phyloP scores from a whole-genome alignment of 2,329 filamentous ascomycete genomes.

The Colletotrichum lupini region DNA sequence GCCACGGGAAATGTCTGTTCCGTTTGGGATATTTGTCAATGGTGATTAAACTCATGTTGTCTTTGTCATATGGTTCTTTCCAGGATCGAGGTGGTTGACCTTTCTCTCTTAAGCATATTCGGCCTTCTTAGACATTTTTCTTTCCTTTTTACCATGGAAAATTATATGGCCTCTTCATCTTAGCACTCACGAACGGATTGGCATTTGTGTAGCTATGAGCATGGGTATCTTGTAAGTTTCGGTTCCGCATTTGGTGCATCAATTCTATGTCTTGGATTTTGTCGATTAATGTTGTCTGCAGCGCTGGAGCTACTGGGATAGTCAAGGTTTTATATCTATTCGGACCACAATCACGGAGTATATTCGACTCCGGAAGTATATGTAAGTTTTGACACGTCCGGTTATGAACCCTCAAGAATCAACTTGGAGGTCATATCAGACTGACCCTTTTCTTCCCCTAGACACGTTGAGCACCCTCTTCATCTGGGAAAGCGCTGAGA shows the following conservation, averaged over 20 bases:
- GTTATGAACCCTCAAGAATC: fast-evolving
- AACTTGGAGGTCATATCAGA: neutral
- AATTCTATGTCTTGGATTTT: fast-evolving
- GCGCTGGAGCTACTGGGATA: neutral
- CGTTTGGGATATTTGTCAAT: neutral
- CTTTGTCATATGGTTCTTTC: too few relatives aligned
- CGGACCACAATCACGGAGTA: neutral
- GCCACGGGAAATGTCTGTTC: neutral
- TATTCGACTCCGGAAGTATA: neutral
- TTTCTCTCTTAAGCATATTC: neutral
- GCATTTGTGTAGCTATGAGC: neutral
- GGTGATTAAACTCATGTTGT: neutral
- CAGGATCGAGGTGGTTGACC: neutral
- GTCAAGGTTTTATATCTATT: neutral
- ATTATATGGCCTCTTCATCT: neutral
- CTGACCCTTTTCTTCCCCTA: neutral
- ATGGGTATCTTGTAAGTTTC: neutral
- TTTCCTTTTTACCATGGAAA: neutral
- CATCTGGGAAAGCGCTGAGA: neutral
- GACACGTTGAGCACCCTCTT: neutral
- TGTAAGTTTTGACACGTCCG: neutral
- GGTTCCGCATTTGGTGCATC: too few relatives aligned
- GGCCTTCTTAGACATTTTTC: neutral
- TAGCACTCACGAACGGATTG: neutral
- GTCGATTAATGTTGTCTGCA: neutral